Evolutionary conservation across 371 early-diverging fungal species (phyloP), one percentile per base, ranked within the genome.

Genomic region (Aphelidium insulamus): DNA sequence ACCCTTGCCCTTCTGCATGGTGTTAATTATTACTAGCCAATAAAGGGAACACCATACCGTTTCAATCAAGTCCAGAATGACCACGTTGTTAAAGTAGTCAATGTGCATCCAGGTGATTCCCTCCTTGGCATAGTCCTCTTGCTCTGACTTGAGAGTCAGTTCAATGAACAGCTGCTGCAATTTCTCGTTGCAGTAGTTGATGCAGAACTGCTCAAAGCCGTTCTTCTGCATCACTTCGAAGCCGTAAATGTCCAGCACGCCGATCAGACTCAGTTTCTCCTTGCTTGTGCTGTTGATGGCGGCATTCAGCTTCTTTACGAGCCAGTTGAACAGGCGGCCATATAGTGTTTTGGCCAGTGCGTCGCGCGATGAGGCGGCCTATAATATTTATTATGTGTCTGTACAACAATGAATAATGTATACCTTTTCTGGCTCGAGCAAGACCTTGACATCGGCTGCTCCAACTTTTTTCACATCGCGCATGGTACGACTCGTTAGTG

Each of bases 301-400:
- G 15, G 53, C 48, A 49, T 94, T 94, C 48, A 86, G 59, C 31
- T 72, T 72, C n/a, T n/a, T n/a, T n/a, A 86, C 67, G 16, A 94
- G 44, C 79, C 86, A 90, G 11, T 69, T 59, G 44, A 84, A 75
- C 21, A 88, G 45, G 8, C 85, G 62, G 7, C 71, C 67, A 46
- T 87, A 88, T 5, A 91, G 59, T 5, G 64, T 55, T 22, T 62
- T 54, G 3, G 81, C 78, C 3, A 91, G 56, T 1, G 59, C 56
- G 43, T 86, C 83, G n/a, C 86, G 61, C n/a, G n/a, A 85, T 1
- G 38, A 32, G 7, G 48, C 41, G 0, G 92, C 74, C 66, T n/a
- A n/a, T n/a, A n/a, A n/a, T n/a, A n/a, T n/a, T n/a, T n/a, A n/a
- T n/a, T n/a, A n/a, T n/a, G n/a, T n/a, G n/a, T n/a, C n/a, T n/a